Conservation (phyloP, 805 yeast genomes). For the Pichia nanzhaoensis region DNA sequence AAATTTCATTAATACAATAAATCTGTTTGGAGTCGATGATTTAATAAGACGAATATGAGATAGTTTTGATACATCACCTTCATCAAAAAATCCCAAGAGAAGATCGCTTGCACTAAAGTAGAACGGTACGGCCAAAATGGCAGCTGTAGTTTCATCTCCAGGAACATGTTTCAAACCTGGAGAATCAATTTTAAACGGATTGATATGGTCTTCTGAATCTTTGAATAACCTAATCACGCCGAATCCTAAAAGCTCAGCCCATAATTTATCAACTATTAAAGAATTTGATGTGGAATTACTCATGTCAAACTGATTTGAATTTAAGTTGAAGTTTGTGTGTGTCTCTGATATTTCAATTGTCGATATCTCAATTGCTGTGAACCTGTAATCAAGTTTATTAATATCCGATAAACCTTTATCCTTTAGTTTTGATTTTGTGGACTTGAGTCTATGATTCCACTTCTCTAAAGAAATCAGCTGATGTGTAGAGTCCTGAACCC, state of each 20-base stretch:
- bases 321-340: background rate
- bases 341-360: slow-evolving; percentile 18
- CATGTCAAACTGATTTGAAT: background rate
- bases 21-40: slow-evolving; percentile 59
- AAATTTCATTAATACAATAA: slow-evolving; percentile 75
- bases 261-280: slow-evolving; percentile 36
- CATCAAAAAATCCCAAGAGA: slow-evolving; percentile 67
- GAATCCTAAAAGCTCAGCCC: slow-evolving; percentile 60
- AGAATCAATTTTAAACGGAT: slow-evolving; percentile 15
- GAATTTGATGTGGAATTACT: slow-evolving; percentile 9
- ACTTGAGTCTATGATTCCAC: background rate
- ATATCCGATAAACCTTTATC: background rate
- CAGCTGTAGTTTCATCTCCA: slow-evolving; percentile 62
- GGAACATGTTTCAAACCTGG: slow-evolving; percentile 14
- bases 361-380: slow-evolving; percentile 29
- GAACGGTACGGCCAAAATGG: slow-evolving; percentile 80
- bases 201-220: slow-evolving; percentile 34
- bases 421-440: background rate
- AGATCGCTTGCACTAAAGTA: slow-evolving; percentile 83
- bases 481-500: background rate
- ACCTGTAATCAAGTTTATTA: slow-evolving; percentile 27
- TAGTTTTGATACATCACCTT: slow-evolving; percentile 43
- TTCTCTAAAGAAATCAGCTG: background rate
- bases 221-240: slow-evolving; percentile 68
- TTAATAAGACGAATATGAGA: slow-evolving; percentile 70